Base-by-base conservation (phyloP, 148 eudicot genomes). In the Beta vulgaris region DNA sequence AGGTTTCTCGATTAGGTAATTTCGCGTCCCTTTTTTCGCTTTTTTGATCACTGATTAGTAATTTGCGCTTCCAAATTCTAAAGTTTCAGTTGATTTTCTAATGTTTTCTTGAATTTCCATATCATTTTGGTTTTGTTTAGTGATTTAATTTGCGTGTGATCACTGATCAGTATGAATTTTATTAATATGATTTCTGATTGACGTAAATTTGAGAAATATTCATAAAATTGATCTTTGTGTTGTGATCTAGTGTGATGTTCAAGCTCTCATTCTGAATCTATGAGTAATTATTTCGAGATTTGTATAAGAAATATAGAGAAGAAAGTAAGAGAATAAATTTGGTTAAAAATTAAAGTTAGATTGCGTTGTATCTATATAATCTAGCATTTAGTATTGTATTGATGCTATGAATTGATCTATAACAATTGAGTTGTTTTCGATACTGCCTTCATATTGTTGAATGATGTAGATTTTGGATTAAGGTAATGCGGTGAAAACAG, bases 1-100 rank as follows among this genome's bases (percentile, higher is more conserved):
- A 75, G 54, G 59, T 89, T 62, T 74, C 82, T 64, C 85, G 80
- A 68, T 88, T 89, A 82, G 97, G 97, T 89, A 78, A 57, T 29
- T 59, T 16, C 9, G 1, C 34, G 63, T 51, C 18, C 15, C 54
- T 58, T 65, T 18, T 16, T 4, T 54, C 15, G n/a, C 40, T 35
- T 12, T 10, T 18, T 32, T 25, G 7, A 23, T 55, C 28, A 25
- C 36, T 15, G 43, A 48, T 55, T 76, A 46, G 14, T 36, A 12
- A 26, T 40, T 65, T 2, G 1, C 16, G 21, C 15, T 42, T 35
- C 28, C 13, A 26, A 18, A 59, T 59, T 28, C 35, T 59, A 10
- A 14, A 15, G 35, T 16, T 61, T 34, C 32, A 5, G 32, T 25
- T 57, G 25, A 12, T 1, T 57, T 57, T 57, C 11, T 26, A 3